Conservation (phyloP, 441 rosid genomes). For the Melastoma candidum region DNA sequence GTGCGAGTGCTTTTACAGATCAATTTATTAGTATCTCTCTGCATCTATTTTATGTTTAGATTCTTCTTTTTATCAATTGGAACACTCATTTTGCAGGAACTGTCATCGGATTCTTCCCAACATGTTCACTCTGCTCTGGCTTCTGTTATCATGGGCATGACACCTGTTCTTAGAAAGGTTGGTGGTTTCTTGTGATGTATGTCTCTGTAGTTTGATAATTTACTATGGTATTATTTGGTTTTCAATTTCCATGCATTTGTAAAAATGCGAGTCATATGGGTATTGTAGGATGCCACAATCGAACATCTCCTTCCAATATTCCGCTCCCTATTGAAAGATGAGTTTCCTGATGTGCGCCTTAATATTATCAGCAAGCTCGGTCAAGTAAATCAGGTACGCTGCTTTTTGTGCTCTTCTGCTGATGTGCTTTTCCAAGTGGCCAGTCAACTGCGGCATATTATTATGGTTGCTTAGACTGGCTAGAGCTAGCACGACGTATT, state of each 20-base stretch:
- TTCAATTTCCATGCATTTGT: too few species aligned
- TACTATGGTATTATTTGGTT: too few species aligned
- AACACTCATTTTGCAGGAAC: conserved; percentile 40
- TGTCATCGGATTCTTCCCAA: conserved; percentile 94
- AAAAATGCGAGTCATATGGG: not conserved
- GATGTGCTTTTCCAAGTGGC: not conserved
- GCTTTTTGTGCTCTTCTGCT: not conserved
- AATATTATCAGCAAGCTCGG: conserved; percentile 97
- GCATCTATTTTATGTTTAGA: not conserved
- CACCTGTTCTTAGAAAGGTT: conserved; percentile 94
- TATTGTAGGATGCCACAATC: conserved; percentile 76
- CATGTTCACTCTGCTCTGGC: conserved; percentile 98
- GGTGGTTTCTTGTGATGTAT: not conserved
- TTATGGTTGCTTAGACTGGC: too few species aligned
- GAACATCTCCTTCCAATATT: conserved; percentile 94
- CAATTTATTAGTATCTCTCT: conserved; percentile 1
- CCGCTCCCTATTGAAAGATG: conserved; percentile 90
- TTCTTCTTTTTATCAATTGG: not conserved
- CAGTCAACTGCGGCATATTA: too few species aligned
- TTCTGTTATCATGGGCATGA: conserved; percentile 99
- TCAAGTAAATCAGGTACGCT: conserved; percentile 91
- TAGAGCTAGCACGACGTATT: too few species aligned
- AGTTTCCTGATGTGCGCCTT: conserved; percentile 90
- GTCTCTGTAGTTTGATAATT: too few species aligned
- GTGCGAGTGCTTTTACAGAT: conserved; percentile 22